Evolutionary conservation across 2,329 filamentous ascomycete genomes (phyloP).

Genomic region (Leptographium flavum): DNA sequence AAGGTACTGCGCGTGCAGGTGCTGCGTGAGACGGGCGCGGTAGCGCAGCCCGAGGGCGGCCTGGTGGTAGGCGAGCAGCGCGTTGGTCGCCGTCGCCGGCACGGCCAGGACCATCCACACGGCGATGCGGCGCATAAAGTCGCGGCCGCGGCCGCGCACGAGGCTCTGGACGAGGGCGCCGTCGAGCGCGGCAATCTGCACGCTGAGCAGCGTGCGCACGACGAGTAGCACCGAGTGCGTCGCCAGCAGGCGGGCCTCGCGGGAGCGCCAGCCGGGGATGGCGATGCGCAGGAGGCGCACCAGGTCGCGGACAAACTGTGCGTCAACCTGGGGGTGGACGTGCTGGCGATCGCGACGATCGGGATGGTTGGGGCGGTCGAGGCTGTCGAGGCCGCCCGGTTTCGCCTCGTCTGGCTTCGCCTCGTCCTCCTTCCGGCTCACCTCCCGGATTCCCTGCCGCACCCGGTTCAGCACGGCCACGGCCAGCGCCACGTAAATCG

Average conservation of each 20-base stretch:
- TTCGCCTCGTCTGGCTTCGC: slow-evolving; percentile 19
- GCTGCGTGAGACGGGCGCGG: slow-evolving; percentile 79
- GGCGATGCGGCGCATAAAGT: slow-evolving; percentile 75
- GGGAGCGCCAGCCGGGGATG: slow-evolving; percentile 78
- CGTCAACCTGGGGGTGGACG: slow-evolving; percentile 83
- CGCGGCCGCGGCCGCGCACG: slow-evolving; percentile 78
- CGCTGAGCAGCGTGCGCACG: slow-evolving; percentile 75
- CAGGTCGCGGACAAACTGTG: slow-evolving; percentile 65
- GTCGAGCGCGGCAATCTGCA: slow-evolving; percentile 94
- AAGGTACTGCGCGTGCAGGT: slow-evolving; percentile 91
- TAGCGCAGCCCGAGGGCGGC: slow-evolving; percentile 89
- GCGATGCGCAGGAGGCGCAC: slow-evolving; percentile 71
- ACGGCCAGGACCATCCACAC: slow-evolving; percentile 99
- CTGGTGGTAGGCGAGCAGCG: slow-evolving; percentile 96
- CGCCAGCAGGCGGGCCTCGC: slow-evolving; percentile 71
- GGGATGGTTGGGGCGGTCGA: too few species aligned
- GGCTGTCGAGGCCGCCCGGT: neutral
- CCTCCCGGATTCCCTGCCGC: slow-evolving; percentile 55
- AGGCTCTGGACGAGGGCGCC: slow-evolving; percentile 83
- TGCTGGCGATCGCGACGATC: slow-evolving; percentile 16
- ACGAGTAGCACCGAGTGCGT: slow-evolving; percentile 92
- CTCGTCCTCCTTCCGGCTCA: slow-evolving; percentile 66
- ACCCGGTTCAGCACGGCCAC: slow-evolving; percentile 74
- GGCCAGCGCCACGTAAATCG: slow-evolving; percentile 70
- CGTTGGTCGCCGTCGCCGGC: slow-evolving; percentile 95